phyloP scores from a whole-genome alignment of 2,329 filamentous ascomycete genomes.

The Macrophomina tecta region DNA sequence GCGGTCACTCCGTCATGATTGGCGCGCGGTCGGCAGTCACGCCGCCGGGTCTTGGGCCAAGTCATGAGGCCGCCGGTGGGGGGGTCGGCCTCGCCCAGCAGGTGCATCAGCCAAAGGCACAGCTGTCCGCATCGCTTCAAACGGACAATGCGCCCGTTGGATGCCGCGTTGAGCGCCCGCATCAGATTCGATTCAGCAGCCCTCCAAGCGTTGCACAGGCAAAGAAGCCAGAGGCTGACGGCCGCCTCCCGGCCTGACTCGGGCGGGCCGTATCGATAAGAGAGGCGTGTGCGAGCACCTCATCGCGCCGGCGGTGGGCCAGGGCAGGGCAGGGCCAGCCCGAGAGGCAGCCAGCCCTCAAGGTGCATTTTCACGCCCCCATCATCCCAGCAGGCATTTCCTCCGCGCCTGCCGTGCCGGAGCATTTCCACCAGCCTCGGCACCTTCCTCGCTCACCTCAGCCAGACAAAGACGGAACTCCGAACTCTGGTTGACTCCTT shows the following conservation, averaged over 20 bases:
- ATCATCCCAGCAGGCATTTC: not conserved
- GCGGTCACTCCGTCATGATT: slow-evolving; percentile 8
- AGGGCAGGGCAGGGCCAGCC: not conserved
- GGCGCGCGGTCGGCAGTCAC: slow-evolving; percentile 22
- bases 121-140: slow-evolving; percentile 6
- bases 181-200: not conserved
- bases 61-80: slow-evolving; percentile 23
- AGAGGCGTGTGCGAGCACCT: slow-evolving; percentile 6
- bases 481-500: not conserved
- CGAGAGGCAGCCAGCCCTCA: not conserved
- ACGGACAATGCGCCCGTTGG: slow-evolving; percentile 6
- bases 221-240: not conserved
- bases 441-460: slow-evolving; percentile 3
- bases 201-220: not conserved
- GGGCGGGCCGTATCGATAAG: slow-evolving; percentile 13
- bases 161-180: not conserved
- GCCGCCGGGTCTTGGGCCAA: slow-evolving; percentile 20
- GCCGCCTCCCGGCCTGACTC: not conserved
- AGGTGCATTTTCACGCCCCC: slow-evolving; percentile 17
- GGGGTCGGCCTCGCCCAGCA: not conserved
- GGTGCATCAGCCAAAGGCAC: slow-evolving; percentile 1
- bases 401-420: not conserved
- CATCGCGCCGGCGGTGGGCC: not conserved
- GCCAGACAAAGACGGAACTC: slow-evolving; percentile 12
- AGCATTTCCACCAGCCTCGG: slow-evolving; percentile 4